Conservation (phyloP, 192 early-diverging fungal species). For the Jimgerdemannia lactiflua region DNA sequence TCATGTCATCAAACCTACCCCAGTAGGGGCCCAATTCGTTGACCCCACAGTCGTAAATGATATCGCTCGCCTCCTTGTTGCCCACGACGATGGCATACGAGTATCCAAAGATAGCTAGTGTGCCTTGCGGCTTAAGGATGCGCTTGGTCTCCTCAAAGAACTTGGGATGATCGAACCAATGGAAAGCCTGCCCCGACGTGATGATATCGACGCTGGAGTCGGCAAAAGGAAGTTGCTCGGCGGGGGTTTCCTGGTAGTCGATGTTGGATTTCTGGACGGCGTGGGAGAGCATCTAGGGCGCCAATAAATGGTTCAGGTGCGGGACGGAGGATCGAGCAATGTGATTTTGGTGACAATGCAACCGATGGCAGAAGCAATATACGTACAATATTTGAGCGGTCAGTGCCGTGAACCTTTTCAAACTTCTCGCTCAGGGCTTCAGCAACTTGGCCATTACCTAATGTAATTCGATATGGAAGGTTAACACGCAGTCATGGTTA, state of each 20-base stretch:
- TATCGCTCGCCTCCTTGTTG: slow-evolving; percentile 22
- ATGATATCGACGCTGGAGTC: slow-evolving; percentile 39
- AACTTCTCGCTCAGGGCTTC: slow-evolving; percentile 41
- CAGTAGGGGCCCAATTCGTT: slow-evolving; percentile 38
- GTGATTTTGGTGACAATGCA: too few species aligned
- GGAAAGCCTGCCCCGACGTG: slow-evolving; percentile 42
- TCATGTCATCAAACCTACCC: slow-evolving; percentile 12
- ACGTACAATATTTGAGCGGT: slow-evolving; percentile 7
- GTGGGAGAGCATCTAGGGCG: slow-evolving; percentile 28
- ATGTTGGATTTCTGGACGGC: slow-evolving; percentile 39
- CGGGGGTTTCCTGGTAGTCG: slow-evolving; percentile 31
- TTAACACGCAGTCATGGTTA: background rate
- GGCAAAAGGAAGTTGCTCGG: slow-evolving; percentile 33
- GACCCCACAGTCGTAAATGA: slow-evolving; percentile 22
- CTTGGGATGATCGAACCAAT: slow-evolving; percentile 54
- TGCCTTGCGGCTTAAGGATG: slow-evolving; percentile 58
- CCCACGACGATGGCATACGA: slow-evolving; percentile 33
- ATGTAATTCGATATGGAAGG: too few species aligned
- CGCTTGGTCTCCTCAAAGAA: slow-evolving; percentile 58
- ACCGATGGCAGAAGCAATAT: background rate
- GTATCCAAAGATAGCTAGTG: slow-evolving; percentile 54
- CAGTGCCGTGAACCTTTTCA: slow-evolving; percentile 44
- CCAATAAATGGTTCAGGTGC: background rate
- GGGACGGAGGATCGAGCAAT: too few species aligned
- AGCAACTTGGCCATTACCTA: slow-evolving; percentile 53